Evolutionary conservation across 495 filamentous ascomycete genomes (phyloP).

Genomic region (Penicillium cinerascens): DNA sequence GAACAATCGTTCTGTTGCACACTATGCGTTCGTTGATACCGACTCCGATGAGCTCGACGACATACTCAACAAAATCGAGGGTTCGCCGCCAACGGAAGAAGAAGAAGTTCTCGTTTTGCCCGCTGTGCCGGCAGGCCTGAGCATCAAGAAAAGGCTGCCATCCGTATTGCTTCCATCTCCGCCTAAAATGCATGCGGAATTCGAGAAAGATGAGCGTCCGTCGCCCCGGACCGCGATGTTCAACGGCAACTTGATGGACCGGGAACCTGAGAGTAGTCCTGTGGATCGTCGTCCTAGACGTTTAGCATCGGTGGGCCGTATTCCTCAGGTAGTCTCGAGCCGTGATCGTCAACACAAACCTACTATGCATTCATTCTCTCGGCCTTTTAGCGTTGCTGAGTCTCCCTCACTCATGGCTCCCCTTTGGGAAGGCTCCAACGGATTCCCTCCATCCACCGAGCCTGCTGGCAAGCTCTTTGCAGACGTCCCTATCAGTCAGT

Average conservation of each 20-base stretch:
- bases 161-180: constrained; percentile 56
- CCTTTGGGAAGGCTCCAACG: constrained; percentile 6
- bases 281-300: constrained; percentile 37
- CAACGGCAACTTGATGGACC: constrained; percentile 21
- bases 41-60: constrained; percentile 67
- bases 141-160: constrained; percentile 38
- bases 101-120: constrained; percentile 23
- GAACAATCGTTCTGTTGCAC: constrained; percentile 53
- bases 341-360: constrained; percentile 64
- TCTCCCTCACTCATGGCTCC: constrained; percentile 27
- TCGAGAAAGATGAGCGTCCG: constrained; percentile 32
- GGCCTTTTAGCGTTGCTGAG: constrained; percentile 62
- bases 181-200: constrained; percentile 46
- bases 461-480: constrained; percentile 21
- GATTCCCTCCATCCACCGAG: constrained; percentile 21
- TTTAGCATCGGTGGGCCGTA: constrained; percentile 81
- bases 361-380: constrained; percentile 78
- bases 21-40: constrained; percentile 79
- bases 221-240: constrained; percentile 44
- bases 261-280: constrained; percentile 17
- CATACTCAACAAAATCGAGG: constrained; percentile 60
- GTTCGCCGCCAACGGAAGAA: constrained; percentile 43
- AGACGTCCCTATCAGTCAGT: constrained; percentile 17
- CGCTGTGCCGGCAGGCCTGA: constrained; percentile 30
- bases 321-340: constrained; percentile 78